phyloP scores from a whole-genome alignment of 2,329 filamentous ascomycete genomes.

The Whalleya microplaca region DNA sequence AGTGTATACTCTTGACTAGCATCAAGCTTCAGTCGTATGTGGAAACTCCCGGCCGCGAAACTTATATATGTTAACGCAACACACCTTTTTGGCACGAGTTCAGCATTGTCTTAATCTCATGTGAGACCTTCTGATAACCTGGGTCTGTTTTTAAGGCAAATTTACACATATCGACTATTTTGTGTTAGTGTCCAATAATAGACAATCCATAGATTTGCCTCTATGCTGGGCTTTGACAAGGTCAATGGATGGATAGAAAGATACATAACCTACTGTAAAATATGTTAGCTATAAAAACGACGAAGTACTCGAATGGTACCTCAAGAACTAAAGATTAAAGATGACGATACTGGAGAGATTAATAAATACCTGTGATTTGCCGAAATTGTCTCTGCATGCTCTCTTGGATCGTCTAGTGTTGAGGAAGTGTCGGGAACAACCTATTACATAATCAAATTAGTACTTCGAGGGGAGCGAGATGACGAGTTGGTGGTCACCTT shows the following conservation, averaged over 20 bases:
- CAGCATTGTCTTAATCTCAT: not conserved
- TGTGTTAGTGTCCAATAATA: too few species aligned
- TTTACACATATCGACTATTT: not conserved
- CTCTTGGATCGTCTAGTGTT: not conserved
- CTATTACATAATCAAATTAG: not conserved
- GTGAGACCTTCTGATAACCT: not conserved
- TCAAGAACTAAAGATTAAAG: too few species aligned
- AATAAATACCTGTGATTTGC: not conserved
- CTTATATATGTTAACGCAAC: not conserved
- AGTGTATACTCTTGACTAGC: not conserved
- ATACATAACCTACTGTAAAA: too few species aligned
- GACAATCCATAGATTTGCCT: too few species aligned
- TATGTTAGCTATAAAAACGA: too few species aligned
- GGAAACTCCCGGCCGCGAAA: not conserved
- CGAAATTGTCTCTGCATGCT: not conserved
- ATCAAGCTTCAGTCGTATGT: not conserved
- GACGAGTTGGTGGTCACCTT: not conserved
- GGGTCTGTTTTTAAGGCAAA: not conserved
- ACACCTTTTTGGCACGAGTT: not conserved
- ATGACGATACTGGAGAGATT: too few species aligned
- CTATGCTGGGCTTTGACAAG: too few species aligned
- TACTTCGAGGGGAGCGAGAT: not conserved
- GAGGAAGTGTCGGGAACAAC: not conserved
- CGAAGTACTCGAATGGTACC: too few species aligned
- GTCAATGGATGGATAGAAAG: too few species aligned